A percentile compares a stretch with the other conserved stretches of the same genome.
Conservation (phyloP, 176 grass and related monocot species). For the Oryza punctata region DNA sequence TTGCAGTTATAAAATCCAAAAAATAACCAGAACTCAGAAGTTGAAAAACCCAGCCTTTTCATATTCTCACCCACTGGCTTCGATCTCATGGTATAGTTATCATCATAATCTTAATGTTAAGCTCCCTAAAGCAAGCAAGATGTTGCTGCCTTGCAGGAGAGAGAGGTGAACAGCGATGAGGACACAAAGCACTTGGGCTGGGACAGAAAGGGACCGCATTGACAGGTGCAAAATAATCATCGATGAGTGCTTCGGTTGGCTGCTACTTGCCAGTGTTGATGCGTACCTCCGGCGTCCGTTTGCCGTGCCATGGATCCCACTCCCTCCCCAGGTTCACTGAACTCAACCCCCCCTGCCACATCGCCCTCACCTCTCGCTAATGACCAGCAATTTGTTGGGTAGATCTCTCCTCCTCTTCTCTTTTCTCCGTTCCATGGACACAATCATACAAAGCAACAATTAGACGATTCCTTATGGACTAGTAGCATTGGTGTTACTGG, state of each 20-base stretch:
- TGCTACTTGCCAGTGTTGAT: not conserved
- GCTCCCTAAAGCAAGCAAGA: no score
- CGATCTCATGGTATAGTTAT: no score
- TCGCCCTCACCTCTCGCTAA: not conserved
- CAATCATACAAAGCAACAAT: not conserved
- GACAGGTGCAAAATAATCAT: not conserved
- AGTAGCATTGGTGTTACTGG: not conserved
- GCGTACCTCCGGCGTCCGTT: not conserved
- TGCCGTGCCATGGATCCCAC: constrained; percentile 9
- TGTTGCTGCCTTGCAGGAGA: no score
- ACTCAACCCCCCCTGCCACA: not conserved
- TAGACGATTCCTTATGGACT: not conserved
- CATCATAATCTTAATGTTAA: no score
- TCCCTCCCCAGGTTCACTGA: constrained; percentile 12
- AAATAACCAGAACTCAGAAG: no score
- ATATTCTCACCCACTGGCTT: no score
- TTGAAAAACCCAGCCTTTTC: no score
- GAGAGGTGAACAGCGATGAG: constrained; percentile 8
- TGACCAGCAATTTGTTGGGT: not conserved
- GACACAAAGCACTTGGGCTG: constrained; percentile 26
- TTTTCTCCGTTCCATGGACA: not conserved
- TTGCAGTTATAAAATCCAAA: no score
- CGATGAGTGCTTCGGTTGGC: not conserved
- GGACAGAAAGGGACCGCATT: constrained; percentile 10
- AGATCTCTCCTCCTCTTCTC: not conserved